Evolutionary conservation across 179 eudicot genomes (phyloP), one percentile per base, ranked within the genome.

Genomic region (Pouteria campechiana): DNA sequence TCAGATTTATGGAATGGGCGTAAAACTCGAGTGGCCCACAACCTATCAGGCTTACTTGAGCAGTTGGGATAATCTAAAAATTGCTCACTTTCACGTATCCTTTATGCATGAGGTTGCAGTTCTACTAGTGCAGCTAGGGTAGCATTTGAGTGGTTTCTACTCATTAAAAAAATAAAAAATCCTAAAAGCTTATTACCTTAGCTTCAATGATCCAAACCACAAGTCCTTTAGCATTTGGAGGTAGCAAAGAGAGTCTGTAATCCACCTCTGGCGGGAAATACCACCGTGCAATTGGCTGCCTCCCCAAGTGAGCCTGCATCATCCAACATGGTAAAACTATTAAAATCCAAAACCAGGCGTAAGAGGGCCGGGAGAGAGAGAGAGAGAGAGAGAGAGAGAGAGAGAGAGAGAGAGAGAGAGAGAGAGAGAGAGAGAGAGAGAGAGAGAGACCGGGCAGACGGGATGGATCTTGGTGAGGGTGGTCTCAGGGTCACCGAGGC

Each of bases 251-350:
- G 16, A 89, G 89, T 68, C 89, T 71, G 16, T 85, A 89, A 74
- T 89, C 97, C 37, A 89, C 81, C 62, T 89, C 95, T 17, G 95
- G 95, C 11, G 97, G 97, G 53, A 75, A 89, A 72, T 83, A 78
- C 93, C 97, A 89, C 55, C 95, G 73, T 10, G 93, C 93, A 58
- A 89, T 85, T 1, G 97, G 97, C 35, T 89, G 95, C 75, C 81
- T 89, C 58, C 97, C 95, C 17, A 89, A 46, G 50, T 89, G 97
- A 65, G 97, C 55, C 95, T 85, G 65, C 60, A 54, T 48, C 2
- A 35, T 10, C 14, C 2, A 2, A 20, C 5, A 38, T 15, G 7
- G 14, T 3, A 2, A 15, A 11, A 31, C 11, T 17, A 23, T 4
- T 8, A 42, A n/a, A 13, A 24, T 22, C 12, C 6, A 21, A 5